Conservation (phyloP, 2,329 filamentous ascomycete genomes). For the Ophiostoma sp. region DNA sequence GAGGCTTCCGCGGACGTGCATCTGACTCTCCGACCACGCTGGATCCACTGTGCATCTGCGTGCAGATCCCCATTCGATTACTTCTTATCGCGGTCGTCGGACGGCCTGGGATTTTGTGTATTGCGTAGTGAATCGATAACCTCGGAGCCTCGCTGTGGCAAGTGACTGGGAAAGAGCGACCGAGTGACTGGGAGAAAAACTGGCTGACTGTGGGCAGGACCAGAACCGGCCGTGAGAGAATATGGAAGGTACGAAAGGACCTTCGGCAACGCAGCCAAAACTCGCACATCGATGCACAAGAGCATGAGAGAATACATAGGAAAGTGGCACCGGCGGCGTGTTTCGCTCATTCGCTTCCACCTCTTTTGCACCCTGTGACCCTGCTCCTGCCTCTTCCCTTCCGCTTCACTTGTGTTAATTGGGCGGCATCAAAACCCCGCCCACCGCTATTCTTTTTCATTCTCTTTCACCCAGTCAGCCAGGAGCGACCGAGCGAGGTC, state of each 20-base stretch:
- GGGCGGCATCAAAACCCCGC: not conserved
- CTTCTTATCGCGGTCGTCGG: not conserved
- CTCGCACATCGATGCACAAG: not conserved
- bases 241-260: slow-evolving; percentile 2
- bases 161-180: not conserved
- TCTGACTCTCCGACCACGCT: not conserved
- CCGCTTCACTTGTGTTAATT: not conserved
- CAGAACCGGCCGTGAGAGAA: not conserved
- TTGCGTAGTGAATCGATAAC: not conserved
- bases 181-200: not conserved
- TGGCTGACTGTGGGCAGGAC: not conserved
- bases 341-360: slow-evolving; percentile 8
- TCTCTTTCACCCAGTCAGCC: not conserved
- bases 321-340: slow-evolving; percentile 4
- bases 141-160: not conserved
- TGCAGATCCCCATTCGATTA: not conserved
- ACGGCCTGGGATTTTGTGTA: not conserved
- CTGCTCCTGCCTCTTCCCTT: not conserved
- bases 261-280: not conserved
- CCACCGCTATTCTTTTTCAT: slow-evolving; percentile 1
- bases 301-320: not conserved
- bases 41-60: not conserved
- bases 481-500: not conserved
- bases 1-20: slow-evolving; percentile 9
- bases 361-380: slow-evolving; percentile 10